phyloP scores from a whole-genome alignment of 1,139 yeast genomes.

The Magnusiomyces fungicola region DNA sequence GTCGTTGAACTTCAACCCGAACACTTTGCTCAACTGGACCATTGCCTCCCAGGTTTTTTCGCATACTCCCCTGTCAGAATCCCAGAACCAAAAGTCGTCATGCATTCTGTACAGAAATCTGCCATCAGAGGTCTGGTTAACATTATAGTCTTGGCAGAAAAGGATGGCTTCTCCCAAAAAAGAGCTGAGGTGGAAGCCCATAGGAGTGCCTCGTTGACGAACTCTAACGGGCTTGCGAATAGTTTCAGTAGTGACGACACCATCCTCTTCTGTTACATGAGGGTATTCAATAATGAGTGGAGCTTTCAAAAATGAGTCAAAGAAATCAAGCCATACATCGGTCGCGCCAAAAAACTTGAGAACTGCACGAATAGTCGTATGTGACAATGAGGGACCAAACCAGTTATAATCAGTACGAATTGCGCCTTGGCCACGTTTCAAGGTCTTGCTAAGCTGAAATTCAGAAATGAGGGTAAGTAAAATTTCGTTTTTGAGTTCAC shows the following conservation, averaged over 20 bases:
- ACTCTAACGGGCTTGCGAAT: background rate
- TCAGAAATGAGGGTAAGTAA: constrained; percentile 15
- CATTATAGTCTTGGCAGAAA: constrained; percentile 17
- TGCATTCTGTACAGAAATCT: constrained; percentile 17
- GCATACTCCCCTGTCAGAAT: constrained; percentile 8
- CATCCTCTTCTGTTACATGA: background rate
- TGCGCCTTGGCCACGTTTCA: constrained; percentile 16
- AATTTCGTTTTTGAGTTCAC: constrained; percentile 11
- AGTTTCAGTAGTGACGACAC: background rate
- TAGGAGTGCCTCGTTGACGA: constrained; percentile 16
- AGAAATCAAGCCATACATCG: constrained; percentile 16
- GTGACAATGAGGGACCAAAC: constrained; percentile 20
- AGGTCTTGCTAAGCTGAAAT: constrained; percentile 10
- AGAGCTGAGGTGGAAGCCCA: constrained; percentile 17
- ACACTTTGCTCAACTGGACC: constrained; percentile 11
- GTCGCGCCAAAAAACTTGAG: constrained; percentile 17
- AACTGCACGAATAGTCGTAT: constrained; percentile 15
- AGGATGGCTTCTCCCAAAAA: constrained; percentile 18
- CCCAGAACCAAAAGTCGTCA: constrained; percentile 22
- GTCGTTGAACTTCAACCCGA: constrained; percentile 18
- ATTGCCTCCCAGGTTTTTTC: constrained; percentile 19
- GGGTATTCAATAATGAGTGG: constrained; percentile 12
- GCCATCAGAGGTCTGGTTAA: constrained; percentile 15
- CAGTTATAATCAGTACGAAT: constrained; percentile 19
- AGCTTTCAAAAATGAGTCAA: constrained; percentile 13